A percentile compares a stretch with the other conserved stretches of the same genome.
Evolutionary conservation across 345 rosid species (phyloP).

Genomic region (Sonneratia caseolaris): DNA sequence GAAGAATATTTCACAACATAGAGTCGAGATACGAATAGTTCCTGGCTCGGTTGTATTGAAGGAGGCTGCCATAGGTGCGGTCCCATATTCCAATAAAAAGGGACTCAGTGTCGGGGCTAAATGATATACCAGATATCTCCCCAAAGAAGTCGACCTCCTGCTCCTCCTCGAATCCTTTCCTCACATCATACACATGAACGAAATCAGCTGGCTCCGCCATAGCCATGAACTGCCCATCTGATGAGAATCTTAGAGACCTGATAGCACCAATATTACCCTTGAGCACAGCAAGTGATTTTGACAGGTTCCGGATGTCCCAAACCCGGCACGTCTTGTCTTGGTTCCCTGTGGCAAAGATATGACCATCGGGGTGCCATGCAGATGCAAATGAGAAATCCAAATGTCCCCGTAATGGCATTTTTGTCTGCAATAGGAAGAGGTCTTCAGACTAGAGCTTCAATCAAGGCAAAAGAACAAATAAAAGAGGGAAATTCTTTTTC

Average conservation of each 20-base stretch:
- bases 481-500: no score
- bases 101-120: conserved; percentile 52
- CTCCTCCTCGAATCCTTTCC: conserved; percentile 41
- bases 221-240: conserved; percentile 51
- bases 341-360: conserved; percentile 50
- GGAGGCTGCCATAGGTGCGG: conserved; percentile 58
- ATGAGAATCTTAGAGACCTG: conserved; percentile 43
- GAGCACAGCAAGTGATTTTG: conserved; percentile 41
- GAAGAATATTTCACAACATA: conserved; percentile 20
- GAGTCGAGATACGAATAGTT: conserved; percentile 35
- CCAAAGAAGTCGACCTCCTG: conserved; percentile 63
- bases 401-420: conserved; percentile 35
- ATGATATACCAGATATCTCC: conserved; percentile 53
- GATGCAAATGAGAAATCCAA: conserved; percentile 57
- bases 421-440: conserved; percentile 23
- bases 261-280: conserved; percentile 56
- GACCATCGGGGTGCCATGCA: conserved; percentile 55
- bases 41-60: conserved; percentile 46
- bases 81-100: conserved; percentile 55
- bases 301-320: conserved; percentile 47
- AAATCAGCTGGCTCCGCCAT: conserved; percentile 62
- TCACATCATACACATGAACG: conserved; percentile 49
- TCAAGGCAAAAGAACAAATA: background rate
- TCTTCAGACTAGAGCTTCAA: background rate
- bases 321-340: conserved; percentile 59